A percentile compares a stretch with the other conserved stretches of the same genome.
phyloP scores from a whole-genome alignment of 2,329 filamentous ascomycete genomes.

The Paecilomyces sp. region DNA sequence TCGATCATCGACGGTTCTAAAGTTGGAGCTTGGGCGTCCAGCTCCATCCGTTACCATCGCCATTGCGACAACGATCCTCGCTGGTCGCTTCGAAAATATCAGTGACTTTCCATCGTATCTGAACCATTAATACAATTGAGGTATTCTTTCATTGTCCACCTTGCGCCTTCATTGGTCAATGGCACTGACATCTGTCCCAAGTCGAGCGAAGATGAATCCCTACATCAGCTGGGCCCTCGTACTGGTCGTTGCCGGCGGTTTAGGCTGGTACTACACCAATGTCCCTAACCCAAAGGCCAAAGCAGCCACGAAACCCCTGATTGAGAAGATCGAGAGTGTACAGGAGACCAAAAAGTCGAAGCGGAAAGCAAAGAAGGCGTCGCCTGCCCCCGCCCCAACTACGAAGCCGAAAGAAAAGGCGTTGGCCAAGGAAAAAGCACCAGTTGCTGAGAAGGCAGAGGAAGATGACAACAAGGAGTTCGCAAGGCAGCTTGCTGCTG shows the following conservation, averaged over 20 bases:
- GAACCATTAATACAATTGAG: not conserved
- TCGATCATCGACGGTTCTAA: not conserved
- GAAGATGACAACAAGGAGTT: conserved; percentile 68
- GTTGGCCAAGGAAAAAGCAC: conserved; percentile 20
- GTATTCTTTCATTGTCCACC: not conserved
- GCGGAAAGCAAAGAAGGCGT: conserved; percentile 29
- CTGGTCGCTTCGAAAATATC: not conserved
- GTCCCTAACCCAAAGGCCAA: conserved; percentile 25
- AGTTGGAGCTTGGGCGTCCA: not conserved
- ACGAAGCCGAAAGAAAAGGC: conserved; percentile 19
- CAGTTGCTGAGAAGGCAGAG: conserved; percentile 35
- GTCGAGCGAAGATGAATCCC: conserved; percentile 28
- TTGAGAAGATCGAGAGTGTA: conserved; percentile 27
- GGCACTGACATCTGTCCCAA: not conserved
- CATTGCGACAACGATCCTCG: not conserved
- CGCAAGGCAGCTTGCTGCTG: conserved; percentile 63
- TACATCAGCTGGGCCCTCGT: conserved; percentile 39
- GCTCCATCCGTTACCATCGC: not conserved
- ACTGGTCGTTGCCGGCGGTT: conserved; percentile 32
- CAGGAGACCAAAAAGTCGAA: conserved; percentile 34
- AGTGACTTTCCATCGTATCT: not conserved
- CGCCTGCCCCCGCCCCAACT: conserved; percentile 20
- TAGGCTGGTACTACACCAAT: conserved; percentile 37
- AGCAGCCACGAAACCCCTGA: conserved; percentile 17
- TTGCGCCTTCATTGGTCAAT: not conserved